These are phyloP conservation scores for Elongisporangium prolatum DNA, from an alignment of 352 stramenopile species.

Conservation along the genomic window DNA sequence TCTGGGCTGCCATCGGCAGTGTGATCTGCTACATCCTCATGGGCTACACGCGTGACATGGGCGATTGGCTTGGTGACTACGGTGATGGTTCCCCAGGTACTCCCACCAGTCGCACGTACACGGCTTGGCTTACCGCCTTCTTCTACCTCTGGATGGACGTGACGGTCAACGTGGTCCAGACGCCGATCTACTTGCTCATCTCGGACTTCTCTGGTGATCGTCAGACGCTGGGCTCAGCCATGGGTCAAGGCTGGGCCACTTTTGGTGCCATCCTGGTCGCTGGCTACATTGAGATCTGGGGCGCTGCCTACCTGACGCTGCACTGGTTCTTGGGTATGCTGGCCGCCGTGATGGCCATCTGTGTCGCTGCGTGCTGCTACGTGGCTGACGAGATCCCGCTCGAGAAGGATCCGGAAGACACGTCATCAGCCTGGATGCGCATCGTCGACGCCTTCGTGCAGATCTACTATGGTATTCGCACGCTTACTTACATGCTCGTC, in stretches of 20 bases:
- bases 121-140: slow-evolving; percentile 24
- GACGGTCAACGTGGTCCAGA: slow-evolving; percentile 55
- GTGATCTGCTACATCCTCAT: too few species aligned
- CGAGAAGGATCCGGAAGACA: too few species aligned
- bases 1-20: slow-evolving; percentile 24
- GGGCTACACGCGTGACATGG: slow-evolving; percentile 26
- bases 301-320: slow-evolving; percentile 36
- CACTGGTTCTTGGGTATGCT: slow-evolving; percentile 57
- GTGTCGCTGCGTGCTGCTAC: slow-evolving; percentile 24
- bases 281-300: slow-evolving; percentile 53
- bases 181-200: slow-evolving; percentile 45
- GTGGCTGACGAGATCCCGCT: slow-evolving; percentile 25
- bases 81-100: too few species aligned
- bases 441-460: slow-evolving; percentile 27
- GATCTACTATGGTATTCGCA: slow-evolving; percentile 31
- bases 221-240: slow-evolving; percentile 40
- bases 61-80: slow-evolving; percentile 14
- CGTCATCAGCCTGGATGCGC: slow-evolving; percentile 11
- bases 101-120: slow-evolving; percentile 22
- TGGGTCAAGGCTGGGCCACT: slow-evolving; percentile 44
- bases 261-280: slow-evolving; percentile 43
- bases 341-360: slow-evolving; percentile 33
- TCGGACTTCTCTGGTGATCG: slow-evolving; percentile 56
- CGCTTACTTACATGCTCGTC: slow-evolving; percentile 24
- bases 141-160: too few species aligned